Evolutionary conservation across 805 yeast genomes (phyloP).

Genomic region (Wickerhamomyces hampshirensis): DNA sequence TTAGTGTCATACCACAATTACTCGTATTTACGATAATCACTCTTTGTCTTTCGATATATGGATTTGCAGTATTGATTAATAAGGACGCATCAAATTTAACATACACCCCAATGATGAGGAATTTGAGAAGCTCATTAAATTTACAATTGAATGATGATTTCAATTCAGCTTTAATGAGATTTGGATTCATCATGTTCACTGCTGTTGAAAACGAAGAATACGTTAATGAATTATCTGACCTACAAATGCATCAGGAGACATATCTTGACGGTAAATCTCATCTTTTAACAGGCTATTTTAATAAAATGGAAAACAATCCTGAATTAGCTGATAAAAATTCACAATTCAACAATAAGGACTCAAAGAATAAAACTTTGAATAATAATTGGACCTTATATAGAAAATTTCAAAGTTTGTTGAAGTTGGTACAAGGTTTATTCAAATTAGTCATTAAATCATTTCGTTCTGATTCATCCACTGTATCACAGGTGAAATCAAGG

Average conservation of each 20-base stretch:
- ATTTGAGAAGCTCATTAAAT: constrained; percentile 34
- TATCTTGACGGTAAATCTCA: constrained; percentile 42
- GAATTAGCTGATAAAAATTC: constrained; percentile 5
- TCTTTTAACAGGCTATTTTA: constrained; percentile 20
- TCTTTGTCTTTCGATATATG: constrained; percentile 49
- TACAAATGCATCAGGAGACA: constrained; percentile 45
- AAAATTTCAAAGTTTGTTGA: constrained; percentile 9
- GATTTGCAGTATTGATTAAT: constrained; percentile 56
- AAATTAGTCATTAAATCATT: constrained; percentile 7
- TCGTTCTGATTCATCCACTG: too few relatives aligned
- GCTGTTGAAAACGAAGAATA: constrained; percentile 65
- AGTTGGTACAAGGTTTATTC: constrained; percentile 7
- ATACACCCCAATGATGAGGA: constrained; percentile 31
- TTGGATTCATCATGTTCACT: constrained; percentile 61
- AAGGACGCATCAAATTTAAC: constrained; percentile 30
- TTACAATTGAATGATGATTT: constrained; percentile 55
- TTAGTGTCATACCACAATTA: constrained; percentile 67
- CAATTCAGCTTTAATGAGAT: constrained; percentile 52
- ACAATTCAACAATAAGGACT: neutral
- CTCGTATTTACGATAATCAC: constrained; percentile 44
- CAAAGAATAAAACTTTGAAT: neutral
- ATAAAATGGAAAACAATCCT: constrained; percentile 22
- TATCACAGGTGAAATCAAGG: neutral
- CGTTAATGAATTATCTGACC: constrained; percentile 49
- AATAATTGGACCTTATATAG: constrained; percentile 12